Base-by-base conservation (phyloP, 2,329 filamentous ascomycete species). In the Paraconiothyrium brasiliense region DNA sequence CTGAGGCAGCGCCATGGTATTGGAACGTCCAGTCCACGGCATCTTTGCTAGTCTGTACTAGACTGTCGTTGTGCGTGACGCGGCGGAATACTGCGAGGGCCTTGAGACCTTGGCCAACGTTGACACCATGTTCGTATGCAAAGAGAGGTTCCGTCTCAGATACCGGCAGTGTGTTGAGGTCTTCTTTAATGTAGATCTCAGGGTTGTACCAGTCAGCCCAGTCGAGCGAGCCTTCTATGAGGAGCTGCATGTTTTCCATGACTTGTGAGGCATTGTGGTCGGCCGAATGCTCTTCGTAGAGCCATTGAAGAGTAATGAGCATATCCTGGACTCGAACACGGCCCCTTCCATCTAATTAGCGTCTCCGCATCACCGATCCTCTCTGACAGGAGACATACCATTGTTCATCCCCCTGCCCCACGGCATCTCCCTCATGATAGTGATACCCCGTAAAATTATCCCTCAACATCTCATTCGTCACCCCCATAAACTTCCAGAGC, bases 401-500 rank as follows among this genome's bases (percentile, higher is more conserved):
- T 16, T 47, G 44, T n/a, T 57, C 54, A 49, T 49, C 32, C 4
- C 54, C 54, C 16, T 57, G 27, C 11, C 22, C n/a, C 14, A 57
- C 41, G 20, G n/a, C 32, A 41, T 57, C 54, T 9, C 54, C 54
- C 4, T 57, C 54, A 30, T 57, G 54, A 30, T 8, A 48, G 34
- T 48, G 43, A 39, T 49, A 37, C 0, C 86, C 86, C 1, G 81
- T 81, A 48, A 82, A 83, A 64, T 86, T 81, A 59, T 87, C 72
- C 58, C 79, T 75, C 20, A 89, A 78, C 86, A 89, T 89, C 35
- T 71, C 73, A 64, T 88, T 80, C 68, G 83, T 82, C 3, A 88
- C 72, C 4, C 74, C 67, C 41, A 85, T 73, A 65, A 86, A 88
- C 27, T 74, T 77, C 63, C 85, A 80, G 75, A 87, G 80, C 0